Conservation (phyloP, 306 rosid genomes). For the Alnus rubra region DNA sequence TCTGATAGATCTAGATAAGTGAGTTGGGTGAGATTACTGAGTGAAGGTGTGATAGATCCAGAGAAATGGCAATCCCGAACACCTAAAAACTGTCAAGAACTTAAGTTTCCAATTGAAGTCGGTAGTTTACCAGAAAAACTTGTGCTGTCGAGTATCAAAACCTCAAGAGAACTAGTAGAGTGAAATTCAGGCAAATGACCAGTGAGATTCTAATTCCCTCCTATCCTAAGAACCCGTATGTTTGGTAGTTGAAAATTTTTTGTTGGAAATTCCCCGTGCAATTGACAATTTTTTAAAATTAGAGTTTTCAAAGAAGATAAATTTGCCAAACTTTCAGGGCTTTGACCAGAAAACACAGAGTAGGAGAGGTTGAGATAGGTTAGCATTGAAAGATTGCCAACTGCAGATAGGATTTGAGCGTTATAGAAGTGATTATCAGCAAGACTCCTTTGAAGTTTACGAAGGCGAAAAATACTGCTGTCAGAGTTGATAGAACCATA, state of each 20-base stretch:
- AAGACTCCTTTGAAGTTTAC: slow-evolving; percentile 27
- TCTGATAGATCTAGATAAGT: neutral
- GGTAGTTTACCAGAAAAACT: slow-evolving; percentile 37
- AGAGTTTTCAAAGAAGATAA: slow-evolving; percentile 23
- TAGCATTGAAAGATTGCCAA: slow-evolving; percentile 15
- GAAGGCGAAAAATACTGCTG: neutral
- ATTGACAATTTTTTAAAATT: neutral
- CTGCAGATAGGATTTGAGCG: slow-evolving; percentile 23
- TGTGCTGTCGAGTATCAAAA: neutral
- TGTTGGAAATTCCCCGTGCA: slow-evolving; percentile 35
- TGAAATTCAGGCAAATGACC: slow-evolving; percentile 42
- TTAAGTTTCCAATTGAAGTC: slow-evolving; percentile 28
- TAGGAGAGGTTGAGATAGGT: slow-evolving; percentile 11
- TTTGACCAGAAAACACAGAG: slow-evolving; percentile 8
- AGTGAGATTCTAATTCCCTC: neutral
- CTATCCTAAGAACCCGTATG: neutral
- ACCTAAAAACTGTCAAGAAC: neutral
- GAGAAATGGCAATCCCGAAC: neutral
- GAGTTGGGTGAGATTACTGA: slow-evolving; percentile 20
- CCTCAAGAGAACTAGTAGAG: neutral
- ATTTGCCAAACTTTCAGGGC: slow-evolving; percentile 32
- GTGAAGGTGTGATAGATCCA: slow-evolving; percentile 32
- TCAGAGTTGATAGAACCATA: neutral
- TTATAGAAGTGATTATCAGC: slow-evolving; percentile 25
- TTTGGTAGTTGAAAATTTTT: slow-evolving; percentile 36